Base-by-base conservation (phyloP, 352 stramenopile species). In the Pythium chondricola region DNA sequence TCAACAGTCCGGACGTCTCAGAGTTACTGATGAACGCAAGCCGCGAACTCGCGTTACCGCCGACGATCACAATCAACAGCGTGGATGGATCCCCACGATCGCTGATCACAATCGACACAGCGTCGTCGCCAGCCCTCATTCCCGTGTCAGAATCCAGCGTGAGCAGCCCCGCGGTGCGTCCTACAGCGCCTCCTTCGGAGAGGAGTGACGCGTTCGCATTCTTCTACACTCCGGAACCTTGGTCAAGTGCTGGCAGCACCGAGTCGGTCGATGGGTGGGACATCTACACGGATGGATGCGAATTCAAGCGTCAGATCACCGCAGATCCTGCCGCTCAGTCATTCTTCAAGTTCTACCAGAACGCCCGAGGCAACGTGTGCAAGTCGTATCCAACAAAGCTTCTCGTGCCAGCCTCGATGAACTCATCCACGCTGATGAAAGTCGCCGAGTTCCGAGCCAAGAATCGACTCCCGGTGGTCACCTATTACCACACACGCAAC, bases 311-410 rank as follows among this genome's bases (percentile, higher is more conserved):
- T 3, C 79, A 91, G 56, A 85, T 90, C 43, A 67, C 67, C n/a
- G 62, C 63, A 1, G 71, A 89, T 46, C 58, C 60, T 21, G 60
- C 67, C 3, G 76, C 72, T 0, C 74, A 82, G 13, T 74, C 78
- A 18, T 88, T 93, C 43, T 60, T 88, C 17, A 88, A 87, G 72
- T 86, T 80, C 49, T 88, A 92, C 41, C 77, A 91, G 39, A 92
- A 92, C 47, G 70, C 69, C 14, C 63, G 74, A 29, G 83, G 80
- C 27, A 83, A 85, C 38, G 83, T 96, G 14, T 94, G 83, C 61
- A 75, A 73, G 21, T 79, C 80, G 31, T 96, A 96, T 52, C 85
- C 85, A 4, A 70, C 76, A 1, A 87, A 88, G 49, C 44, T 96
- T 10, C 65, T 94, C 3, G 61, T 95, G 22, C 85, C 85, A 13